Evolutionary conservation across 2,329 filamentous ascomycete genomes (phyloP).

Genomic region (Trichoderma asperellum): DNA sequence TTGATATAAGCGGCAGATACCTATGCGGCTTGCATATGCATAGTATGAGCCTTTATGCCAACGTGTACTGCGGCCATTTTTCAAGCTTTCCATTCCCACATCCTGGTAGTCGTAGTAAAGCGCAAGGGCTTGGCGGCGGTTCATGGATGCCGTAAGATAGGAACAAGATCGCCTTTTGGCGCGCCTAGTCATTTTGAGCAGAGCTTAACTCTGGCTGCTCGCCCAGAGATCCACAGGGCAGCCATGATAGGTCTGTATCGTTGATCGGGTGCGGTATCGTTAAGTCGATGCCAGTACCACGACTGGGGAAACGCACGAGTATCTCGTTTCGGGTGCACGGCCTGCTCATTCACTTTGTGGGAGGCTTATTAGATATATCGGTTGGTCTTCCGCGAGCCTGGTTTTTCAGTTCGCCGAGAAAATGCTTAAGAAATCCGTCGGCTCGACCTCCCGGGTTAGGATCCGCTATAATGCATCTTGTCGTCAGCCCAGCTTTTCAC

Average conservation of each 20-base stretch:
- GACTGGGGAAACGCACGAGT: too few relatives aligned
- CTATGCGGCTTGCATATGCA: neutral
- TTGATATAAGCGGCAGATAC: neutral
- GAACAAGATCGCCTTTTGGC: neutral
- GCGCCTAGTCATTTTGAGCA: neutral
- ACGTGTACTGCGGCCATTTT: neutral
- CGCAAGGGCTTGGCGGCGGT: too few relatives aligned
- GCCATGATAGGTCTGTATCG: too few relatives aligned
- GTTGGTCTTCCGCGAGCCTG: conserved; percentile 53
- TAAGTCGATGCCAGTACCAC: neutral
- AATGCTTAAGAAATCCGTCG: conserved; percentile 50
- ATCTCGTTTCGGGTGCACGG: neutral
- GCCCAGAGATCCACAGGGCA: neutral
- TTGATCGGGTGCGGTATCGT: neutral
- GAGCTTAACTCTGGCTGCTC: neutral
- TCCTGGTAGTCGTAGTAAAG: neutral
- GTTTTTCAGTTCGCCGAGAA: conserved; percentile 56
- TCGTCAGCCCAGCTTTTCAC: neutral
- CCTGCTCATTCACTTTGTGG: conserved; percentile 33
- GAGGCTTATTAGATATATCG: conserved; percentile 40
- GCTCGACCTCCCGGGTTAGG: conserved; percentile 36
- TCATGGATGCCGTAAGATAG: neutral
- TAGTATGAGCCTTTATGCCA: neutral
- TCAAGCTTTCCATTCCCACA: neutral
- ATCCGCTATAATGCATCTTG: conserved; percentile 36